Base-by-base conservation (phyloP, 1,284 basidiomycete species). In the Mycosarcoma mackinlayi region DNA sequence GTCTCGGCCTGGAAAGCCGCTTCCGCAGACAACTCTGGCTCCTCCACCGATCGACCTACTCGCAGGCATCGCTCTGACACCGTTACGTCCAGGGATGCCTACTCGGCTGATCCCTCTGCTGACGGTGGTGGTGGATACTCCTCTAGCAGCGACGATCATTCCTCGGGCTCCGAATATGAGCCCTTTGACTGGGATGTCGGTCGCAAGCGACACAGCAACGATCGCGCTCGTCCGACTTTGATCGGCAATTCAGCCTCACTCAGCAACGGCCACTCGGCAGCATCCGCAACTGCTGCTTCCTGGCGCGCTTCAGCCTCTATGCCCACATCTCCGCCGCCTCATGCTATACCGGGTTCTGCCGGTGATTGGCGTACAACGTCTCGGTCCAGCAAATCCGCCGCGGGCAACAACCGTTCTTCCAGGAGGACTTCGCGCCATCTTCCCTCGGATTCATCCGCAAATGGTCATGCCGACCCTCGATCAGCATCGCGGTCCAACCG, bases 151-250 rank as follows among this genome's bases (percentile, higher is more conserved):
- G 70, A 71, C 21, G 42, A 60, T 6, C 60, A 54, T 21, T 59
- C 55, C 7, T 74, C 74, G 1, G 58, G 68, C 47, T 65, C 67
- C 23, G 74, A 67, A 3, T 66, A 53, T 16, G 68, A 68, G 33
- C 63, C 60, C 13, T 76, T 76, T 41, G 64, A 75, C 33, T 76
- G 74, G 74, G 74, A 76, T 27, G 57, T 71, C 2, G 56, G 68
- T 4, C 58, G 50, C 23, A 71, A 61, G 44, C 51, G 52, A 21
- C 51, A 40, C 25, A 71, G 63, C 34, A n/a, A 42, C 5, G 58
- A 71, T 24, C 68, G 59, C 58, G 63, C 13, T 45, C 68, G 0
- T 14, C 50, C 6, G 28, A 37, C 16, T 41, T 40, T 24, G 57
- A 70, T 11, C 13, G 56, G 27, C 25, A 42, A 27, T 16, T 41